Base-by-base conservation (phyloP, 257 asterid species). In the Nicotiana paniculata region DNA sequence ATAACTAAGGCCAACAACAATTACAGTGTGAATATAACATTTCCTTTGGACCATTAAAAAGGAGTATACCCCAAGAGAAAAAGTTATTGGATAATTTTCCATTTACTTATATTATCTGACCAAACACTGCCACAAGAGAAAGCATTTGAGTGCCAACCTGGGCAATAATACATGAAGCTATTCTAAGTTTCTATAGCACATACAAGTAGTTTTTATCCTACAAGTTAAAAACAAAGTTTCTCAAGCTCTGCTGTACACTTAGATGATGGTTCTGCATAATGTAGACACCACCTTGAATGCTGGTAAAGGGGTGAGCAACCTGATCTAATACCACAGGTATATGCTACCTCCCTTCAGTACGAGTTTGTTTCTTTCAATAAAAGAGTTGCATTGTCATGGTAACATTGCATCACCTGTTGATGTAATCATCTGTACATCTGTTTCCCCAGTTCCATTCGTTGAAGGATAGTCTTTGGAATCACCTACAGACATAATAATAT, bases 111-210 rank as follows among this genome's bases (percentile, higher is more conserved):
- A 61, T 61, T 61, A 12, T 53, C 81, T 61, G 46, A 76, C 46
- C 91, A 84, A 80, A 88, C 86, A 85, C 92, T 89, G 93, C 98
- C 97, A 89, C 98, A 85, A 92, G 96, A 90, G 97, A 89, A 79
- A 89, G 93, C 97, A 21, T 84, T 81, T 82, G 77, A 80, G 82
- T 67, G 92, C 96, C 86, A 90, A 91, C 94, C 97, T 93, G 97
- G 97, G 97, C 94, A 70, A 24, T 39, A 75, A 85, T 66, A 81
- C 81, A 79, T 55, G 77, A 80, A 81, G 87, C 92, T 84, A 87
- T 84, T 82, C 90, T 82, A 87, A 55, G 69, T 51, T 63, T 83
- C 88, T 81, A 85, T 83, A 61, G 83, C 87, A 85, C 85, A 80
- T 80, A 63, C 24, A 32, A 74, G 35, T 43, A 68, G 80, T 57